These are phyloP conservation scores for Ulmus americana DNA, from an alignment of 331 rosid genomes.

Conservation along the genomic window DNA sequence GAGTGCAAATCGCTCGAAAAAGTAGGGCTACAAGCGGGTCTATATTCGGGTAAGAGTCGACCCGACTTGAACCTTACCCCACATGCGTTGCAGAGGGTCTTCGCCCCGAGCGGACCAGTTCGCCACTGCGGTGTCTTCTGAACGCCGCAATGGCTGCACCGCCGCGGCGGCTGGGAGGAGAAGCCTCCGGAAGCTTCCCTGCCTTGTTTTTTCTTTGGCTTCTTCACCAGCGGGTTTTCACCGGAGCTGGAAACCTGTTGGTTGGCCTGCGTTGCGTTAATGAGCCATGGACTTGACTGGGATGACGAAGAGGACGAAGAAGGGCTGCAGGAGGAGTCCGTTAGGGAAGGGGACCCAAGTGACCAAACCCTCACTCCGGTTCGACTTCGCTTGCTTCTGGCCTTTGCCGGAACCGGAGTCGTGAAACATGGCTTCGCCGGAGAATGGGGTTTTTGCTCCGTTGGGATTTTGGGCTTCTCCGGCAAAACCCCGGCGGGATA, in stretches of 20 bases:
- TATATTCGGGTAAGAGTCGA: conserved; percentile 76
- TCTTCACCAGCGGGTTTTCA: conserved; percentile 29
- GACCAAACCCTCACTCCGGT: conserved; percentile 79
- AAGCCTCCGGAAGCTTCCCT: no score
- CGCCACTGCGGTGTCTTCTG: conserved; percentile 98
- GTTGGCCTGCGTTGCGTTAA: conserved; percentile 17
- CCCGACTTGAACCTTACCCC: conserved; percentile 93
- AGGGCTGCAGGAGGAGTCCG: conserved; percentile 62
- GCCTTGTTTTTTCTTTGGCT: not conserved
- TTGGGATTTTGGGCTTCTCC: conserved; percentile 18
- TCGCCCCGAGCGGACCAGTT: conserved; percentile 82
- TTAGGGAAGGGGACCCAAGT: conserved; percentile 42
- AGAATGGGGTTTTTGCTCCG: conserved; percentile 19
- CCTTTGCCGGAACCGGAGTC: conserved; percentile 66
- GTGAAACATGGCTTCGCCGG: conserved; percentile 36
- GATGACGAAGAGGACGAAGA: conserved; percentile 52
- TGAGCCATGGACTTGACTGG: conserved; percentile 37
- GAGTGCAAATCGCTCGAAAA: conserved; percentile 77
- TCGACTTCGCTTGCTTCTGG: conserved; percentile 67
- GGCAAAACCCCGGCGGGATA: conserved; percentile 28
- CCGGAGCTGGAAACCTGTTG: conserved; percentile 24
- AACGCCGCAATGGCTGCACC: conserved; percentile 93
- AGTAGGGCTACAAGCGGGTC: conserved; percentile 98
- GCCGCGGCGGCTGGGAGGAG: conserved; percentile 39
- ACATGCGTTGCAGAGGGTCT: conserved; percentile 79